These are phyloP conservation scores for Chrysosporium keratinophilum DNA, from an alignment of 2,329 filamentous ascomycete genomes.

Conservation along the genomic window DNA sequence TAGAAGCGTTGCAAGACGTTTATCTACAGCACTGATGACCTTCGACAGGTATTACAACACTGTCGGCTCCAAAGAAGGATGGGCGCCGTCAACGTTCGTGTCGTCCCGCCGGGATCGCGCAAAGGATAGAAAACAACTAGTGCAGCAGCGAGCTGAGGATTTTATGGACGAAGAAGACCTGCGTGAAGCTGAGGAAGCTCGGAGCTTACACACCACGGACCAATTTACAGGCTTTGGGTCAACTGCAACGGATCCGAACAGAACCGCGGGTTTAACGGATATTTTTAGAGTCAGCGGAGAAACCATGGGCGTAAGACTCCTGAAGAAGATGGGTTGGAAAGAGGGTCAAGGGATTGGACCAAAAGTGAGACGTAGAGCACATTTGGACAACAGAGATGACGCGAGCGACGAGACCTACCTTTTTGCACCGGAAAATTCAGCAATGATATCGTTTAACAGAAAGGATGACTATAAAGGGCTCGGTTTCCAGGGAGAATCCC, in stretches of 20 bases:
- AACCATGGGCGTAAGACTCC: slow-evolving; percentile 73
- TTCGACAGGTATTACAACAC: slow-evolving; percentile 80
- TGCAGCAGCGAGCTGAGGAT: slow-evolving; percentile 63
- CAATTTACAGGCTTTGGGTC: slow-evolving; percentile 67
- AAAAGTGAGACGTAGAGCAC: slow-evolving; percentile 64
- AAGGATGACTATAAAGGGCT: slow-evolving; percentile 41
- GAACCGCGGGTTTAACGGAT: slow-evolving; percentile 53
- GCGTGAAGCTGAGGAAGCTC: slow-evolving; percentile 70
- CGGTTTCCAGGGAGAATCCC: slow-evolving; percentile 36
- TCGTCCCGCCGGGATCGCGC: slow-evolving; percentile 74
- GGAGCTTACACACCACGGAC: slow-evolving; percentile 60
- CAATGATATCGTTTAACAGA: slow-evolving; percentile 45
- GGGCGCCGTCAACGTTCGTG: slow-evolving; percentile 83
- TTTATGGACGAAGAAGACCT: slow-evolving; percentile 98
- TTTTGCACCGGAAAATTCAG: slow-evolving; percentile 75
- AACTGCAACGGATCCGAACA: slow-evolving; percentile 46
- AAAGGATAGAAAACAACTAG: slow-evolving; percentile 49
- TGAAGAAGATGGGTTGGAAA: slow-evolving; percentile 92
- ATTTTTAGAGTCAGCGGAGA: slow-evolving; percentile 64
- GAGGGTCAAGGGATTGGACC: slow-evolving; percentile 88
- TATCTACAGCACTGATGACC: slow-evolving; percentile 28
- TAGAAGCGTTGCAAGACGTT: slow-evolving; percentile 18
- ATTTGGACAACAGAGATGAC: slow-evolving; percentile 47
- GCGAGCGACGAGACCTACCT: slow-evolving; percentile 50
- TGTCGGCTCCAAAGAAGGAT: slow-evolving; percentile 96